phyloP scores from a whole-genome alignment of 2,329 filamentous ascomycete genomes.

The Colletotrichum noveboracense region DNA sequence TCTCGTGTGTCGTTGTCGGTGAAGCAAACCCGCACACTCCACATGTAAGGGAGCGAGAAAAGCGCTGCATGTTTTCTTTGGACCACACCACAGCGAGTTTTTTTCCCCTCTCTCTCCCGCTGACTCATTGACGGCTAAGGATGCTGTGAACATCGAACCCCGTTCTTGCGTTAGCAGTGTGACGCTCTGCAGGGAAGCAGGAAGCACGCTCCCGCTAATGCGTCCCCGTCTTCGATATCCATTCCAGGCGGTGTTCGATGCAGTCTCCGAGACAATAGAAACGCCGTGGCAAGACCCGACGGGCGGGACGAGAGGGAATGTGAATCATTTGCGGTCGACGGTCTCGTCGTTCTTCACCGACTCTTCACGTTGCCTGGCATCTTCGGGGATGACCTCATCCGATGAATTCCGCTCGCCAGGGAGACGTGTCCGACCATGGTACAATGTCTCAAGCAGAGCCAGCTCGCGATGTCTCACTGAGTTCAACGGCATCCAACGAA shows the following conservation, averaged over 20 bases:
- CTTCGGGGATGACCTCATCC: conserved; percentile 15
- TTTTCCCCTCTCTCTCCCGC: not conserved
- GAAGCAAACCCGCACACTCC: conserved; percentile 4
- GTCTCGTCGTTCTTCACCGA: conserved; percentile 21
- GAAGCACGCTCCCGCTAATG: conserved; percentile 20
- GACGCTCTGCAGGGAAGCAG: conserved; percentile 21
- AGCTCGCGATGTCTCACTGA: not conserved
- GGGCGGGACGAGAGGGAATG: not conserved
- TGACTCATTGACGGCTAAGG: conserved; percentile 14
- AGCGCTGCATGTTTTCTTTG: conserved; percentile 1
- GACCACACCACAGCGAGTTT: not conserved
- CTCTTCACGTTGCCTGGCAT: conserved; percentile 19
- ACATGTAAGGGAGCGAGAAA: conserved; percentile 7
- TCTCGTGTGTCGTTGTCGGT: conserved; percentile 10
- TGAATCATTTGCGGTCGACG: conserved; percentile 2
- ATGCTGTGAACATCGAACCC: conserved; percentile 14
- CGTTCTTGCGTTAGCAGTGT: conserved; percentile 10
- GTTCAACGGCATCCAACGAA: conserved; percentile 11
- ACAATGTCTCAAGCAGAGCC: not conserved
- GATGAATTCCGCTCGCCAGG: not conserved
- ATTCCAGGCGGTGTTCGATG: conserved; percentile 19
- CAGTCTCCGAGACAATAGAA: conserved; percentile 18
- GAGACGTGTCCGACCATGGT: conserved; percentile 1
- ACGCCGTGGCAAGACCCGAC: conserved; percentile 6
- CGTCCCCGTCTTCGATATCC: conserved; percentile 15